These are phyloP conservation scores for Exophiala calicioides DNA, from an alignment of 2,329 filamentous ascomycete species.

Conservation along the genomic window DNA sequence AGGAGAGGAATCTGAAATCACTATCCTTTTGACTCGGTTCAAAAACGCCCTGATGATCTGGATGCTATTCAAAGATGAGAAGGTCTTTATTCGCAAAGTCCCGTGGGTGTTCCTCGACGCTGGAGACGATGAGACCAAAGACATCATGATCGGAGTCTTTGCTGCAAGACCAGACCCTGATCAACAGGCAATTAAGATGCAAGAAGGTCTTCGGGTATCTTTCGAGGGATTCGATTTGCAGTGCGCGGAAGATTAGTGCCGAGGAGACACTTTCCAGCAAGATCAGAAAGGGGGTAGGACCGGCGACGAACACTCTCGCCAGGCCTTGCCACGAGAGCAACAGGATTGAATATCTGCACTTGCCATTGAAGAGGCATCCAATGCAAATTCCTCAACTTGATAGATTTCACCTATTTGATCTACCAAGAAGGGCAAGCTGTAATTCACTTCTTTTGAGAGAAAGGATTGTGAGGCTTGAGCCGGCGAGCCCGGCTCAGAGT, in stretches of 20 bases:
- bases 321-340: no score
- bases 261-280: no score
- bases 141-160: background rate
- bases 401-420: no score
- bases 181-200: background rate
- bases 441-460: no score
- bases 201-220: background rate
- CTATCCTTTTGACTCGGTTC: background rate
- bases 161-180: background rate
- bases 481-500: no score
- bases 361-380: no score
- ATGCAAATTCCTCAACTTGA: no score
- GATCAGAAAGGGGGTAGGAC: no score
- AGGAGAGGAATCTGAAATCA: background rate
- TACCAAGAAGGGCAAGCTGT: no score
- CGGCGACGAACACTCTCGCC: no score
- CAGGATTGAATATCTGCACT: no score
- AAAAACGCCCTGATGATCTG: slow-evolving; percentile 1
- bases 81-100: background rate
- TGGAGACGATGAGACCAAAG: background rate
- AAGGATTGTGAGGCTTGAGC: no score
- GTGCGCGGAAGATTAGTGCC: background rate
- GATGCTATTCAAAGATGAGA: background rate
- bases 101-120: background rate
- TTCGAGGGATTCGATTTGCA: background rate